Evolutionary conservation across 257 asterid species (phyloP), one percentile per base, ranked within the genome.

Genomic region (Petunia axillaris): DNA sequence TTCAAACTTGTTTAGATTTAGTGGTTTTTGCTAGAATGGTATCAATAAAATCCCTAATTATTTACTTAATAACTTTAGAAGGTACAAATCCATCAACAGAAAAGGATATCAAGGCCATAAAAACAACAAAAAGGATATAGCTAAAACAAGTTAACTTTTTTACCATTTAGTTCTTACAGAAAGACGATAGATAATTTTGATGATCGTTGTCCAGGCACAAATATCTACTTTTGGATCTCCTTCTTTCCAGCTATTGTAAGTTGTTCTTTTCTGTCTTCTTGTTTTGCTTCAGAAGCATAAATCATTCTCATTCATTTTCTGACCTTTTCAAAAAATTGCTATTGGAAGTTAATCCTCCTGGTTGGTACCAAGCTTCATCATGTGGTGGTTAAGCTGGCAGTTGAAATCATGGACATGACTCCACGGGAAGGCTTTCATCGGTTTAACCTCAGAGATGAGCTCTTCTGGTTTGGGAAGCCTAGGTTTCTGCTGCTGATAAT

Each of bases 381-480:
- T 40, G 83, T 93, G 77, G 98, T 95, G 82, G 92, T 93, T 52
- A 93, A 92, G 84, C 86, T 95, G 68, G 99, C 98, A 1, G 95
- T 92, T 77, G 99, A 95, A 86, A 86, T 91, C 86, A 86, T 86
- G 88, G 93, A 91, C 54, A 85, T 89, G 15, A 85, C 85, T 83
- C 91, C 88, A 68, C 88, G 88, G 90, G 84, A 89, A 40, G 94
- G 87, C 73, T 76, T 86, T 84, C 89, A 83, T 60, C 86, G 64
- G 85, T 93, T 93, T 88, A 92, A 93, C 79, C 90, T 90, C 73
- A 89, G 98, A 83, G 99, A 95, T 36, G 98, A 93, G 90, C 95
- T 92, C 50, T 95, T 95, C 88, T 95, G 99, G 99, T 95, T 93
- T 75, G 98, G 97, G 80, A 95, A 82, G 36, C 99, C 99, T 46